Base-by-base conservation (phyloP, 2,329 filamentous ascomycete species). In the Amylocarpus encephaloides region DNA sequence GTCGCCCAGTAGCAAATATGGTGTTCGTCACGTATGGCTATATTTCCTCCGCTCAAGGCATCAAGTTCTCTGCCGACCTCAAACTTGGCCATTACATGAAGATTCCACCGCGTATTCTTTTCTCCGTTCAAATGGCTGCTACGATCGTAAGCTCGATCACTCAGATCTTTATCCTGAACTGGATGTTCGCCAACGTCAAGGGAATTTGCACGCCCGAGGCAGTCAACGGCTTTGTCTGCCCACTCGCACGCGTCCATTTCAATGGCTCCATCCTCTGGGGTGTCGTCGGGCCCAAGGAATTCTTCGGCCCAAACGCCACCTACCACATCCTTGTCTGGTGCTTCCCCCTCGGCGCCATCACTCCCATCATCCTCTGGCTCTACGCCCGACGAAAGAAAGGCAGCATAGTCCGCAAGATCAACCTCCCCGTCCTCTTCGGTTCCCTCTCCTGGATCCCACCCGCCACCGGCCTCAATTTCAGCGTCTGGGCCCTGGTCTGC, bases 11-110 rank as follows among this genome's bases (percentile, higher is more conserved):
- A 10, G 89, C 88, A 45, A 93, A 94, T 67, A 94, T 94, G 89
- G 87, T 94, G 33, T 95, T 94, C 62, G 88, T 92, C 43, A 93
- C 88, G 0, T 95, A 93, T 65, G 88, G 88, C 54, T 94, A 93
- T 68, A 93, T 93, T 63, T 90, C 86, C 4, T 91, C 86, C 0
- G 86, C 88, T 0, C 89, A 95, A 70, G 89, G 89, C 26, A 85
- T 94, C 66, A 93, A 94, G 64, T 95, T 94, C 64, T 85, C 87
- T 1, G 84, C 86, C 2, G 89, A 95, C 66, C 76, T 95, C 45
- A 95, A 95, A 68, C 78, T 95, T 0, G 89, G 86, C 11, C 86
- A 91, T 64, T 91, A 92, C 68, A 90, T 91, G 85, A 90, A 91
- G 67, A 87, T 92, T 12, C 87, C 87, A 1, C 87, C 86, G 0